phyloP scores from a whole-genome alignment of 129 eudicot genomes.

The Saposhnikovia divaricata region DNA sequence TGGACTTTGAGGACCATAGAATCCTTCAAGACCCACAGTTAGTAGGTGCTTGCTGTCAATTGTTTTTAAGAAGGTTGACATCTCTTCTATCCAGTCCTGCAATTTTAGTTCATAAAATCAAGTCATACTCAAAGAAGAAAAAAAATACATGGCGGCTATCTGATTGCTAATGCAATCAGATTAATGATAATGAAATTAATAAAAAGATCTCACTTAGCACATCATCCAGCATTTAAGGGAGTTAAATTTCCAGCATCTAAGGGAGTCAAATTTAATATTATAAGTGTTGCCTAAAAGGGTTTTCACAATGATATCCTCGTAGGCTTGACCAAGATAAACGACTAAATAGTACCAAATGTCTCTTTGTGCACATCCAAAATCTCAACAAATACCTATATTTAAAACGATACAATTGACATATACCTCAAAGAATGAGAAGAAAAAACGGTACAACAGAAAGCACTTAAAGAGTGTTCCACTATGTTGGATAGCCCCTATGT shows the following conservation, averaged over 20 bases:
- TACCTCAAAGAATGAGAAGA: neutral
- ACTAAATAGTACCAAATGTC: neutral
- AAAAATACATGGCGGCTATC: neutral
- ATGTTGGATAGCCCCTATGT: neutral
- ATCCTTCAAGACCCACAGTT: conserved; percentile 89
- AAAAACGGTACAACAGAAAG: neutral
- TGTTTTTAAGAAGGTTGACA: conserved; percentile 66
- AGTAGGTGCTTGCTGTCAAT: conserved; percentile 74
- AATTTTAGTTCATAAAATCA: conserved; percentile 19
- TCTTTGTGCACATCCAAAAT: neutral
- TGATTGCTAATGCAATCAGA: neutral
- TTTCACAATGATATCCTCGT: neutral
- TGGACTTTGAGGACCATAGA: conserved; percentile 75
- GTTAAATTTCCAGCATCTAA: neutral
- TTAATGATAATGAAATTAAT: neutral
- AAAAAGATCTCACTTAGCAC: neutral
- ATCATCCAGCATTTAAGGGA: neutral
- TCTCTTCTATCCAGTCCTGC: conserved; percentile 97
- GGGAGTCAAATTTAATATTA: neutral
- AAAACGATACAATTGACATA: neutral
- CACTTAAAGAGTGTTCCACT: neutral
- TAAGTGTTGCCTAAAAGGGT: neutral
- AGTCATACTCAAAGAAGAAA: neutral
- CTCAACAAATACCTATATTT: neutral
- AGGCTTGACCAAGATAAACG: neutral